phyloP scores from a whole-genome alignment of 805 yeast species.

The Nakazawaea holstii region DNA sequence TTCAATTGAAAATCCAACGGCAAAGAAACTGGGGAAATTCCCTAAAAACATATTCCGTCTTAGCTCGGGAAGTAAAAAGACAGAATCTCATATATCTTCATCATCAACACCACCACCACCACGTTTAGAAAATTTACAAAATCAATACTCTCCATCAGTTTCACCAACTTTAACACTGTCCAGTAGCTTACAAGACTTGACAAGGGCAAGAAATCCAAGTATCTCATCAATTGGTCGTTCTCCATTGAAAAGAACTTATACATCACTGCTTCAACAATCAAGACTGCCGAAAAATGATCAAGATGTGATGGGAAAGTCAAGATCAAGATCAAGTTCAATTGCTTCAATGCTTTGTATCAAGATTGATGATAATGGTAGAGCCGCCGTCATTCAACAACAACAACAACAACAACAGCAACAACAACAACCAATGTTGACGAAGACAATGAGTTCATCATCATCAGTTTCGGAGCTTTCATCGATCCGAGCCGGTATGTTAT shows the following conservation, averaged over 20 bases:
- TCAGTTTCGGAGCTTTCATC: constrained; percentile 5
- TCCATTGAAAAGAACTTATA: constrained; percentile 11
- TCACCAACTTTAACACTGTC: constrained; percentile 4
- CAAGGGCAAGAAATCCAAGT: constrained; percentile 6
- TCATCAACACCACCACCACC: background rate
- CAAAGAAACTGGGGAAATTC: constrained; percentile 5
- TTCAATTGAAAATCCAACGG: background rate
- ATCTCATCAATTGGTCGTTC: constrained; percentile 4
- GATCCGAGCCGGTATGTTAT: background rate
- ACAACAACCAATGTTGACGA: constrained; percentile 5
- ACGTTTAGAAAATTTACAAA: background rate
- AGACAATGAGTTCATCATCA: constrained; percentile 9
- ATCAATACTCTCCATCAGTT: background rate
- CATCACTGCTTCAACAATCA: constrained; percentile 8
- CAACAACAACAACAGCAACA: constrained; percentile 6
- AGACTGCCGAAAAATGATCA: constrained; percentile 5
- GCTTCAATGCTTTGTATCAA: constrained; percentile 5
- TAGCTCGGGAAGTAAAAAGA: constrained; percentile 9
- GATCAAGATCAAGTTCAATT: constrained; percentile 1
- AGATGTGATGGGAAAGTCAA: background rate
- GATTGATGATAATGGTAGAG: constrained; percentile 10
- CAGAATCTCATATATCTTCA: constrained; percentile 1
- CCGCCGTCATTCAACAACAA: constrained; percentile 7
- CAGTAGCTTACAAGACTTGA: constrained; percentile 6
- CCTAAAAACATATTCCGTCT: constrained; percentile 12